Evolutionary conservation across 1,139 yeast genomes (phyloP).

Genomic region (Blastobotrys aristatus): DNA sequence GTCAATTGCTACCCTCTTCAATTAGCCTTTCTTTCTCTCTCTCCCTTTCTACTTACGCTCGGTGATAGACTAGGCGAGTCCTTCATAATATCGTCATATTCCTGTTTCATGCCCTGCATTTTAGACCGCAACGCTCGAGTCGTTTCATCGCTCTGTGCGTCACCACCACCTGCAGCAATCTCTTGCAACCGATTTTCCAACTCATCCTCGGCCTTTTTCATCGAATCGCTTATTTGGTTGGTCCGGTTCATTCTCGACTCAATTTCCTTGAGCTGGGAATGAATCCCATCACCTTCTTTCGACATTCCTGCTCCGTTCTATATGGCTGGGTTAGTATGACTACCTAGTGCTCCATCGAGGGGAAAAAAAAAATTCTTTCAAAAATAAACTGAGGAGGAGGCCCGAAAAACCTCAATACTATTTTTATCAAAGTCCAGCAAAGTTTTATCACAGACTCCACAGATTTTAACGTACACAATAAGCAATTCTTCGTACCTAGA

Average conservation of each 20-base stretch:
- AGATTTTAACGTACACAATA: too few species aligned
- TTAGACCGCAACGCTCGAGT: constrained; percentile 14
- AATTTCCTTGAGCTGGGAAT: constrained; percentile 18
- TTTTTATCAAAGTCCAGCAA: too few species aligned
- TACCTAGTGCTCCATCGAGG: too few species aligned
- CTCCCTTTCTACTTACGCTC: not conserved
- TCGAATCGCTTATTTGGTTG: constrained; percentile 18
- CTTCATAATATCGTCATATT: constrained; percentile 19
- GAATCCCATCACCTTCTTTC: constrained; percentile 11
- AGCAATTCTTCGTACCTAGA: too few species aligned
- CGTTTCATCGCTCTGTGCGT: constrained; percentile 5
- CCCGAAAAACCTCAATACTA: too few species aligned
- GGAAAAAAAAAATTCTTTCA: too few species aligned
- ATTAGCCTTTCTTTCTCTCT: not conserved
- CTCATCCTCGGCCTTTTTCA: constrained; percentile 19
- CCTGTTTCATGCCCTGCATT: constrained; percentile 17
- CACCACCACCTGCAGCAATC: constrained; percentile 5
- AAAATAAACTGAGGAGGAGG: too few species aligned
- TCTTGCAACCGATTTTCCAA: constrained; percentile 11
- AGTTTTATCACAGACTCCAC: too few species aligned
- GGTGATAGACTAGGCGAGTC: constrained; percentile 10
- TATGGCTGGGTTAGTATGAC: not conserved
- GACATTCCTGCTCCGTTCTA: not conserved
- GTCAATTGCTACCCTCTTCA: constrained; percentile 1
- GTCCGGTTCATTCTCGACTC: constrained; percentile 18